These are phyloP conservation scores for Leccinum broughii DNA, from an alignment of 768 basidiomycete species.

Conservation along the genomic window DNA sequence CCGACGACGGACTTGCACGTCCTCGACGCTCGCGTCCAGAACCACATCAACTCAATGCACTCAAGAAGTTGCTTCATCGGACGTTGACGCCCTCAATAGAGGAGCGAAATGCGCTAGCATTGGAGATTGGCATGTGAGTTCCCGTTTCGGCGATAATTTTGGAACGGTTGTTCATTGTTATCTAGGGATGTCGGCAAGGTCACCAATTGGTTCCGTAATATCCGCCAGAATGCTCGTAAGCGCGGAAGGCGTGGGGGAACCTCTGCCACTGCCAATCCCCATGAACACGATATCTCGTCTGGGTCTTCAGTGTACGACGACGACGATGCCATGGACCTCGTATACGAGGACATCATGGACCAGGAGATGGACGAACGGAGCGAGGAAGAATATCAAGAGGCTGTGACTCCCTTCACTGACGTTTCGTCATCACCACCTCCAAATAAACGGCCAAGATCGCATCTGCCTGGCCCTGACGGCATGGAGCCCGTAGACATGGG, in stretches of 20 bases:
- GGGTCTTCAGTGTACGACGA: conserved; percentile 50
- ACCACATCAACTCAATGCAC: conserved; percentile 71
- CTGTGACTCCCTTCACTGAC: conserved; percentile 69
- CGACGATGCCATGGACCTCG: conserved; percentile 52
- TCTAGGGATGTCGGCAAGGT: conserved; percentile 78
- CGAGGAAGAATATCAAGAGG: conserved; percentile 74
- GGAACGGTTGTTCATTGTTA: conserved; percentile 16
- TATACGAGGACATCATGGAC: conserved; percentile 42
- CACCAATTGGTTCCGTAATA: conserved; percentile 86
- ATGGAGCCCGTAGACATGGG: conserved; percentile 35
- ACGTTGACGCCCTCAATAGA: conserved; percentile 79
- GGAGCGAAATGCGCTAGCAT: conserved; percentile 70
- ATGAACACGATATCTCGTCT: conserved; percentile 54
- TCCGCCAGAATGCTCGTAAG: conserved; percentile 78
- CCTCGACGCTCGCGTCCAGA: conserved; percentile 77
- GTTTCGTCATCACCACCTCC: conserved; percentile 42
- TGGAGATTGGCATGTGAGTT: conserved; percentile 75
- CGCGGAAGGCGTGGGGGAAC: conserved; percentile 54
- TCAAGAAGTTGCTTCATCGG: conserved; percentile 66
- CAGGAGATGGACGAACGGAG: conserved; percentile 54
- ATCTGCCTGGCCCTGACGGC: conserved; percentile 32
- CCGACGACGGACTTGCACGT: conserved; percentile 44
- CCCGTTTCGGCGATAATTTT: not conserved
- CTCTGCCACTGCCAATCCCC: conserved; percentile 31
- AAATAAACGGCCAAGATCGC: conserved; percentile 31